These are phyloP conservation scores for Tricholoma saponaceum DNA, from an alignment of 768 basidiomycete species.

Conservation along the genomic window DNA sequence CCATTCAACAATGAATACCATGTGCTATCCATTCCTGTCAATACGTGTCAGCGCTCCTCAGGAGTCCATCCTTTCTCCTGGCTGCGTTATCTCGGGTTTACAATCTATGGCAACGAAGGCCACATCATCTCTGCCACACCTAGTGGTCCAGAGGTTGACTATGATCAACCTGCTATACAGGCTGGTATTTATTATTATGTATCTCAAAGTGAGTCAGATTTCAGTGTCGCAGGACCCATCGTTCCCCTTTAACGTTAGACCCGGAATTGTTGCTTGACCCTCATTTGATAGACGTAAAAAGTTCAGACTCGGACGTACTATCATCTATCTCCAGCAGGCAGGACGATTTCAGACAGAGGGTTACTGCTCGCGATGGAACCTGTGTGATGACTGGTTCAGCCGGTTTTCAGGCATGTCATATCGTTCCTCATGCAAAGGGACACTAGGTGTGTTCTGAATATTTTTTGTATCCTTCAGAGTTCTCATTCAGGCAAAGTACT, in stretches of 20 bases:
- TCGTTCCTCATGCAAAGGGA: slow-evolving; percentile 1
- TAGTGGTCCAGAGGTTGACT: too few relatives aligned
- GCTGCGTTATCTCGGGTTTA: neutral
- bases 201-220: too few relatives aligned
- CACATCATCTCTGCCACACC: too few relatives aligned
- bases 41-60: neutral
- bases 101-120: too few relatives aligned
- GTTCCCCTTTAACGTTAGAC: too few relatives aligned
- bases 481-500: slow-evolving; percentile 9
- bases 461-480: neutral
- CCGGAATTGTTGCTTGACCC: neutral
- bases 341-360: too few relatives aligned
- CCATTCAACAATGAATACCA: neutral
- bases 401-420: neutral
- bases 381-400: neutral
- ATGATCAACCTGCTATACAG: too few relatives aligned
- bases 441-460: neutral
- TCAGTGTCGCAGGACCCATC: too few relatives aligned
- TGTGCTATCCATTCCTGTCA: neutral
- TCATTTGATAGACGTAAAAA: neutral
- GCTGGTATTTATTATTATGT: too few relatives aligned
- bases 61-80: neutral
- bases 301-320: too few relatives aligned
- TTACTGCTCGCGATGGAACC: too few relatives aligned
- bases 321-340: neutral